phyloP scores from a whole-genome alignment of 225 moss, liverwort and hornwort species.

The Rhytidiadelphus loreus region DNA sequence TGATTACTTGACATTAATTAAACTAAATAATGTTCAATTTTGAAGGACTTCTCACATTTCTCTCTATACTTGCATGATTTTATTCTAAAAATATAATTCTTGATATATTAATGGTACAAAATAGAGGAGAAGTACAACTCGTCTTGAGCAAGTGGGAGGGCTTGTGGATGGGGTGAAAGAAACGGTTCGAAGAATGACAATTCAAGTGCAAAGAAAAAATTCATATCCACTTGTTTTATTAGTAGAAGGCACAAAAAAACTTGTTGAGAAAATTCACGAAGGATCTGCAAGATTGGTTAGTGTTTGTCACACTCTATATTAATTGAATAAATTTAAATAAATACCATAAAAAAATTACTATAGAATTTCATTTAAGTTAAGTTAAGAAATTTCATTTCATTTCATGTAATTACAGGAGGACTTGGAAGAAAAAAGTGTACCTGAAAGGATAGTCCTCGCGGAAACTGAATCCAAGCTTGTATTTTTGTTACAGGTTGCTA shows the following conservation, averaged over 20 bases:
- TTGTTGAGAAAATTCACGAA: constrained; percentile 72
- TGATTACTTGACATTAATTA: not conserved
- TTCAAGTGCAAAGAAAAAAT: constrained; percentile 43
- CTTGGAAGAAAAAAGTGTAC: not conserved
- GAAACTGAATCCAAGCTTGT: constrained; percentile 32
- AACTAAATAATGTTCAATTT: not conserved
- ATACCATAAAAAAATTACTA: rapidly evolving
- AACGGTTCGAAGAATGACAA: constrained; percentile 29
- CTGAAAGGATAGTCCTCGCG: constrained; percentile 14
- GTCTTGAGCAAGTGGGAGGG: constrained; percentile 19
- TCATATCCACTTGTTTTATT: constrained; percentile 50
- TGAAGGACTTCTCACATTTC: not conserved
- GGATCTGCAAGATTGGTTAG: constrained; percentile 23
- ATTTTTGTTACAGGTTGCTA: constrained; percentile 13
- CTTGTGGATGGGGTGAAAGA: constrained; percentile 14
- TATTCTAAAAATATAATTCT: not conserved
- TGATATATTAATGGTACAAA: not conserved
- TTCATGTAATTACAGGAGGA: not conserved
- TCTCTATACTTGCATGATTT: not conserved
- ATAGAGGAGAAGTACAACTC: constrained; percentile 34
- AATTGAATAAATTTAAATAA: not conserved
- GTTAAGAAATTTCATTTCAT: not conserved
- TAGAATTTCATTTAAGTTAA: not conserved
- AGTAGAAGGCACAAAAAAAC: constrained; percentile 58
- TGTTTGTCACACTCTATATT: no score